These are phyloP conservation scores for Casuarina equisetifolia DNA, from an alignment of 306 rosid genomes.

Conservation along the genomic window DNA sequence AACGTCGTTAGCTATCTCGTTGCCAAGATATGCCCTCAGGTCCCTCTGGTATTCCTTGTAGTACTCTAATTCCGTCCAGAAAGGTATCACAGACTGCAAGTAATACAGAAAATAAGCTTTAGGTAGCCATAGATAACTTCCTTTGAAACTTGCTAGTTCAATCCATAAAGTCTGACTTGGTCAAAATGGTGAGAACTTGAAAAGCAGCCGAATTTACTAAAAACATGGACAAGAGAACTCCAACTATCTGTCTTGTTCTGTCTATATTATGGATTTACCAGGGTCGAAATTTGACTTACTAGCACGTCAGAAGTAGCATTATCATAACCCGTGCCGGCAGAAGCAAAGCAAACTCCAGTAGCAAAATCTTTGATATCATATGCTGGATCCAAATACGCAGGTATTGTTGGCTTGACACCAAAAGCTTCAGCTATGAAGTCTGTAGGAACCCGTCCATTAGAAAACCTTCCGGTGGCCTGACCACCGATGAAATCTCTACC, in stretches of 20 bases:
- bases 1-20: constrained; percentile 37
- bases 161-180: not conserved
- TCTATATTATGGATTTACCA: not conserved
- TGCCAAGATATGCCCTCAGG: constrained; percentile 43
- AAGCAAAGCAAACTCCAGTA: constrained; percentile 63
- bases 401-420: constrained; percentile 43
- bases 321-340: constrained; percentile 69
- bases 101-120: not conserved
- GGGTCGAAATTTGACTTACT: constrained; percentile 35
- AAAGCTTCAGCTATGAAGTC: constrained; percentile 61
- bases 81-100: constrained; percentile 58
- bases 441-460: constrained; percentile 49
- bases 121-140: not conserved
- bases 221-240: not conserved
- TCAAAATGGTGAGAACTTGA: not conserved
- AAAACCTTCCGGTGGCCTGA: constrained; percentile 54
- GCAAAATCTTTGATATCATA: constrained; percentile 43
- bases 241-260: not conserved
- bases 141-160: not conserved
- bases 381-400: constrained; percentile 59
- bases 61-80: constrained; percentile 59
- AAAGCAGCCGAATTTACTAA: not conserved
- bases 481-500: constrained; percentile 48
- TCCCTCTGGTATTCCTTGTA: constrained; percentile 52
- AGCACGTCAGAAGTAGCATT: constrained; percentile 54